These are phyloP conservation scores for Pseudogymnoascus sp. DNA, from an alignment of 2,329 filamentous ascomycete species.

Conservation along the genomic window DNA sequence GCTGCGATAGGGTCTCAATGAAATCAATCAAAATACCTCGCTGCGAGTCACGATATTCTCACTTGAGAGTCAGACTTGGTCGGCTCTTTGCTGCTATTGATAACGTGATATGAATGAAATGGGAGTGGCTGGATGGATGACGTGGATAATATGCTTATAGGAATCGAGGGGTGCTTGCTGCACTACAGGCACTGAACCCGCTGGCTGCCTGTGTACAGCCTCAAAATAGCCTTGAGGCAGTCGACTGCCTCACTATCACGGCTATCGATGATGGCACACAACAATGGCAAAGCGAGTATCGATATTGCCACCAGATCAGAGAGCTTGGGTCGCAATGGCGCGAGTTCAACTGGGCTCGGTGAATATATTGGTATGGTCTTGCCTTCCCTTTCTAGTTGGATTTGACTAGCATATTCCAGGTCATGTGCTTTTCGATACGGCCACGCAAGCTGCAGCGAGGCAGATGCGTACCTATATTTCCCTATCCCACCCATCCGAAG, in stretches of 20 bases:
- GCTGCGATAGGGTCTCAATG: slow-evolving; percentile 13
- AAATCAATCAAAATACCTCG: slow-evolving; percentile 19
- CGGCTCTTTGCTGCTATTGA: background rate
- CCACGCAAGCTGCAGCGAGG: slow-evolving; percentile 5
- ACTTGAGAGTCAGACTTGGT: background rate
- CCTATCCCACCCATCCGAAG: background rate
- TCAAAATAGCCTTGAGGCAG: background rate
- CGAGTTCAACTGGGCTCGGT: slow-evolving; percentile 1
- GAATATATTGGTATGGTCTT: slow-evolving; percentile 7
- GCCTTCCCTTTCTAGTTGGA: slow-evolving; percentile 3
- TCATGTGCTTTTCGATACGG: slow-evolving; percentile 6
- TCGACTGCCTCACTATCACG: background rate
- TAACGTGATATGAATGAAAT: slow-evolving; percentile 6
- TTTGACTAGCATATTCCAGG: slow-evolving; percentile 5
- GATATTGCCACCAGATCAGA: slow-evolving; percentile 8
- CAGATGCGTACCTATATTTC: slow-evolving; percentile 5
- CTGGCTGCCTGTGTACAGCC: background rate
- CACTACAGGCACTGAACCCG: background rate
- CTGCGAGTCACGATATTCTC: slow-evolving; percentile 2
- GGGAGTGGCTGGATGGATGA: background rate
- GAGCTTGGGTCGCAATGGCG: slow-evolving; percentile 7
- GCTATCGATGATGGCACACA: background rate
- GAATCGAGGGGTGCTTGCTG: background rate
- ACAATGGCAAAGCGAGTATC: background rate
- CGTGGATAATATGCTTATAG: slow-evolving; percentile 3